Percentiles rank a stretch among this genome's conserved stretches.
Conservation (phyloP, 2,329 filamentous ascomycete genomes). For the Helminthosporium solani region DNA sequence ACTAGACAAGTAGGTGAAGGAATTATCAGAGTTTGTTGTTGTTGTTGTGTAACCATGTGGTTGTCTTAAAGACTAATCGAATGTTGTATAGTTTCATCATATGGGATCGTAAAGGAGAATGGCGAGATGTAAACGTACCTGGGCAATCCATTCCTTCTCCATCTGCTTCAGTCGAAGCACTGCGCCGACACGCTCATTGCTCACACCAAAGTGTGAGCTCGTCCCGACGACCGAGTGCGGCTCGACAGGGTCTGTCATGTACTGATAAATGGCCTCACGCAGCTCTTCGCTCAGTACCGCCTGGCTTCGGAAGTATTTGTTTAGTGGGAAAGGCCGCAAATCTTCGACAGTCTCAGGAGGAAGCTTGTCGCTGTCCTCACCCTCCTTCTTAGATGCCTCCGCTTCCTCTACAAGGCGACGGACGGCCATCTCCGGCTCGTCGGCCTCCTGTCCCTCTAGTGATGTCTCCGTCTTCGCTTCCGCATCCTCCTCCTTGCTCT, state of each 20-base stretch:
- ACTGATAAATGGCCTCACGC: constrained; percentile 70
- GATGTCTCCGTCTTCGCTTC: constrained; percentile 9
- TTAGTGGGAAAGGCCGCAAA: constrained; percentile 68
- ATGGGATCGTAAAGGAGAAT: constrained; percentile 3
- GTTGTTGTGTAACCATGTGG: constrained; percentile 80
- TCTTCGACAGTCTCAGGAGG: constrained; percentile 36
- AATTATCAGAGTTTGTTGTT: constrained; percentile 73
- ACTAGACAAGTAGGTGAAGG: background rate
- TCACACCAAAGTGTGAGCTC: constrained; percentile 73
- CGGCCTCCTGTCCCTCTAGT: constrained; percentile 27
- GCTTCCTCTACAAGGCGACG: constrained; percentile 20
- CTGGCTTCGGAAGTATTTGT: constrained; percentile 68
- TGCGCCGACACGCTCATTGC: constrained; percentile 80
- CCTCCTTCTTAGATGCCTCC: constrained; percentile 20
- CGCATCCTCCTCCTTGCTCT: constrained; percentile 7
- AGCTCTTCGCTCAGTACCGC: constrained; percentile 72
- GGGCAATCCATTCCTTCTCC: constrained; percentile 72
- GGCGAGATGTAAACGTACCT: constrained; percentile 61
- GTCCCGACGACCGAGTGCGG: constrained; percentile 68
- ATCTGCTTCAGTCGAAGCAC: constrained; percentile 83
- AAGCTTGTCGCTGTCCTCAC: constrained; percentile 20
- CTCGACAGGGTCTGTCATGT: constrained; percentile 53
- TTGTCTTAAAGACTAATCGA: constrained; percentile 99
- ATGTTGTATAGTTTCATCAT: constrained; percentile 72
- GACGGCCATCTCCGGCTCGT: constrained; percentile 29